A percentile compares a stretch with the other conserved stretches of the same genome.
Evolutionary conservation across 257 asterid genomes (phyloP).

Genomic region (Rubia yunnanensis): DNA sequence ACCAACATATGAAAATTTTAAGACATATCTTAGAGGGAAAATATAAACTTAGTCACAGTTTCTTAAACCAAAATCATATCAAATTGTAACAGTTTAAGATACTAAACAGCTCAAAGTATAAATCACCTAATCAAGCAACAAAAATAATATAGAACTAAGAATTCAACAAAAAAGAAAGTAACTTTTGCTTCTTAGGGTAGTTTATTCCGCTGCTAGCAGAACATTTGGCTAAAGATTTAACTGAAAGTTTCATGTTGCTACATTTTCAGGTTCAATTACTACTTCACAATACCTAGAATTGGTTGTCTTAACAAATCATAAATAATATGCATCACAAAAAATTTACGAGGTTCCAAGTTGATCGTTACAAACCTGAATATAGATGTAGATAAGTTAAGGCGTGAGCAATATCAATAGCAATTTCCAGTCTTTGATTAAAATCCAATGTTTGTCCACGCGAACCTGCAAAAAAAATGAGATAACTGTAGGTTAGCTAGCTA

Average conservation of each 20-base stretch:
- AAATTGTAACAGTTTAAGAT: background rate
- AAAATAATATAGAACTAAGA: no score
- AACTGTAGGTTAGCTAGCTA: conserved; percentile 10
- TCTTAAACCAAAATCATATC: background rate
- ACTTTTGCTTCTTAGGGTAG: background rate
- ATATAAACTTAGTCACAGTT: background rate
- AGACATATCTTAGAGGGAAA: background rate
- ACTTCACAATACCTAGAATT: background rate
- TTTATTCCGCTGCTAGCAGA: background rate
- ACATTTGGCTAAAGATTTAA: background rate
- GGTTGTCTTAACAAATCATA: background rate
- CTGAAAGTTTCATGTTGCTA: background rate
- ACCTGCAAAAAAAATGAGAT: conserved; percentile 45
- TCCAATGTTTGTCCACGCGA: conserved; percentile 61
- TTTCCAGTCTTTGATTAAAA: conserved; percentile 89
- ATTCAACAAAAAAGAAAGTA: background rate
- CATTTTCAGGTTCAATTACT: background rate
- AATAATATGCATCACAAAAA: background rate
- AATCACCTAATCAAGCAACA: background rate
- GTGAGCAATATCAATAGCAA: conserved; percentile 84
- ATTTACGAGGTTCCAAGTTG: background rate
- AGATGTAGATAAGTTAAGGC: conserved; percentile 91
- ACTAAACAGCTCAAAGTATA: background rate
- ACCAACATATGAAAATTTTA: background rate
- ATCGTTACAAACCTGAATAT: conserved; percentile 54